A percentile compares a stretch with the other conserved stretches of the same genome.
Conservation (phyloP, 495 filamentous ascomycete genomes). For the Penicillium salamii region DNA sequence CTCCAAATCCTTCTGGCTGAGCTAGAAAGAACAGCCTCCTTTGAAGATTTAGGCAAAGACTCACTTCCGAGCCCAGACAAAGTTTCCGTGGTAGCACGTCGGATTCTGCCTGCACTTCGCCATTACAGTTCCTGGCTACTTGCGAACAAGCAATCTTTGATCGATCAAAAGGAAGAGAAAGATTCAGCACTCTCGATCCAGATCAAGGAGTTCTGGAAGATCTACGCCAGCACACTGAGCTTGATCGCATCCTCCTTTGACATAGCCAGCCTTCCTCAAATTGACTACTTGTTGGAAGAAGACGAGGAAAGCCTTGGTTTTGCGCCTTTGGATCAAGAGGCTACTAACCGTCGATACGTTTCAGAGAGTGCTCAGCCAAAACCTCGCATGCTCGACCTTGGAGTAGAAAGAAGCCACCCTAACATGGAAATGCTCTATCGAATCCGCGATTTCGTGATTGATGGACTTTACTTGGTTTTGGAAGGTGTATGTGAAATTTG, state of each 20-base stretch:
- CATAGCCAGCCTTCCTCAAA: constrained; percentile 49
- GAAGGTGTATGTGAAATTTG: constrained; percentile 43
- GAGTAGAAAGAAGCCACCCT: constrained; percentile 56
- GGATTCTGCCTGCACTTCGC: constrained; percentile 66
- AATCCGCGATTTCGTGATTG: constrained; percentile 64
- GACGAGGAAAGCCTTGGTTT: constrained; percentile 77
- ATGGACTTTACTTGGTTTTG: constrained; percentile 57
- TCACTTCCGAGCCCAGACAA: constrained; percentile 42
- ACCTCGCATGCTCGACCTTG: constrained; percentile 52
- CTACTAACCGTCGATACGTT: constrained; percentile 50
- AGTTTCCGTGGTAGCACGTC: constrained; percentile 60
- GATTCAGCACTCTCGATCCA: constrained; percentile 56
- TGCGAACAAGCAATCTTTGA: constrained; percentile 46
- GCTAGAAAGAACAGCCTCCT: constrained; percentile 53
- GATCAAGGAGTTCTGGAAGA: constrained; percentile 67
- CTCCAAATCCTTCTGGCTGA: constrained; percentile 69
- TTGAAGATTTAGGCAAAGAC: constrained; percentile 44
- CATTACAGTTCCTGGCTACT: constrained; percentile 74
- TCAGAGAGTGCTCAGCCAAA: constrained; percentile 44
- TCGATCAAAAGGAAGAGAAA: constrained; percentile 52
- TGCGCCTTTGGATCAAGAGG: constrained; percentile 56
- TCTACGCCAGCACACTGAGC: constrained; percentile 66
- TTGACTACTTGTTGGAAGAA: constrained; percentile 73
- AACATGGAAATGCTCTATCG: constrained; percentile 71
- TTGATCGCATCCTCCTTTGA: constrained; percentile 60